Evolutionary conservation across 2,329 filamentous ascomycete genomes (phyloP).

Genomic region (Hypoxylon sp.): DNA sequence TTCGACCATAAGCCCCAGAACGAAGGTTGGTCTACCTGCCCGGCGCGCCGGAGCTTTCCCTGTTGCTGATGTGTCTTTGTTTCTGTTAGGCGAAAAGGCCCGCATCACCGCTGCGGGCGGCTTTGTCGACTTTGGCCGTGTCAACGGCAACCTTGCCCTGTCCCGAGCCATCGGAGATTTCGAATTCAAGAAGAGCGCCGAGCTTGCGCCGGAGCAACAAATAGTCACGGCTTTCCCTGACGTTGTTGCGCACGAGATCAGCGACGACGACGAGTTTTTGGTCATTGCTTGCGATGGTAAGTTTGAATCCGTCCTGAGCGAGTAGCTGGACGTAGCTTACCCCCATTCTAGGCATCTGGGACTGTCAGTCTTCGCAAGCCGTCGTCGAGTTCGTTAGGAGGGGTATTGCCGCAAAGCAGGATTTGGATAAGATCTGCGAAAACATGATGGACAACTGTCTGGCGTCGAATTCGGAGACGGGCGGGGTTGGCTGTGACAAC

Average conservation of each 20-base stretch:
- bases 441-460: constrained; percentile 99
- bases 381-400: constrained; percentile 96
- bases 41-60: neutral
- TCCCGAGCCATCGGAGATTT: constrained; percentile 98
- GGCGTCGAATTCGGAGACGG: constrained; percentile 96
- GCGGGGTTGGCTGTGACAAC: constrained; percentile 98
- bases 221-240: constrained; percentile 98
- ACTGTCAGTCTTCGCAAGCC: constrained; percentile 97
- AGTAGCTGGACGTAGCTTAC: constrained; percentile 14
- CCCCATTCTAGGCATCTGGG: constrained; percentile 84
- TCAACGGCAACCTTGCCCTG: constrained; percentile 96
- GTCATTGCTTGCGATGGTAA: constrained; percentile 91
- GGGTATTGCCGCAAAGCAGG: constrained; percentile 95
- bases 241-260: constrained; percentile 88
- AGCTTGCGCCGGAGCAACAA: constrained; percentile 96
- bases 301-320: constrained; percentile 43
- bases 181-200: constrained; percentile 99
- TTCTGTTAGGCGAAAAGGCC: constrained; percentile 82
- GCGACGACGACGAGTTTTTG: constrained; percentile 93
- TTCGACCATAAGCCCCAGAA: constrained; percentile 99
- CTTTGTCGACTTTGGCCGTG: constrained; percentile 97
- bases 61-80: constrained; percentile 14
- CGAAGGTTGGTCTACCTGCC: constrained; percentile 70
- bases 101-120: constrained; percentile 95
- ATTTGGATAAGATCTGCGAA: constrained; percentile 93